Conservation (phyloP, 1,139 yeast species). For the Saccharomyces hybrid region DNA sequence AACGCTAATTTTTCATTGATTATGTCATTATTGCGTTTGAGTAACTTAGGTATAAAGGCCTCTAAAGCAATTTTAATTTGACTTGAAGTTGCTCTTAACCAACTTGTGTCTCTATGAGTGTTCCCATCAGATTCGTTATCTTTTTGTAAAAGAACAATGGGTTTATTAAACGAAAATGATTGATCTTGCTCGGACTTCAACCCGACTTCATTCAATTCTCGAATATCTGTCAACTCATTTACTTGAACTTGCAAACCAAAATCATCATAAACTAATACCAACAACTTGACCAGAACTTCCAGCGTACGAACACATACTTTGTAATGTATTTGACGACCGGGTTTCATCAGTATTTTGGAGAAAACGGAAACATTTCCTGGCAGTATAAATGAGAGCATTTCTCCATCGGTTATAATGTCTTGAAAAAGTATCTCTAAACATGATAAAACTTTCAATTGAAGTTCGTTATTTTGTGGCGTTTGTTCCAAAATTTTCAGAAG, state of each 20-base stretch:
- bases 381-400: slow-evolving; percentile 42
- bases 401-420: slow-evolving; percentile 39
- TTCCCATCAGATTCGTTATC: neutral
- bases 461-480: slow-evolving; percentile 20
- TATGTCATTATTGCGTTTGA: slow-evolving; percentile 20
- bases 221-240: slow-evolving; percentile 5
- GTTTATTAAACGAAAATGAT: neutral
- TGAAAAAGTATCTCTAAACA: slow-evolving; percentile 34
- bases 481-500: slow-evolving; percentile 34
- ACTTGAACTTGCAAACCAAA: slow-evolving; percentile 27
- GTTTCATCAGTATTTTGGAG: slow-evolving; percentile 37
- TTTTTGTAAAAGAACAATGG: slow-evolving; percentile 4
- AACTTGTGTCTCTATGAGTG: slow-evolving; percentile 43
- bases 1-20: slow-evolving; percentile 17
- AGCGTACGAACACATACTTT: slow-evolving; percentile 34
- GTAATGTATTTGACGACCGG: slow-evolving; percentile 35
- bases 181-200: neutral
- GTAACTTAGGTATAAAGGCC: slow-evolving; percentile 35
- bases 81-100: slow-evolving; percentile 58
- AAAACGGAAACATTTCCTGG: slow-evolving; percentile 51
- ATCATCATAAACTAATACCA: slow-evolving; percentile 39
- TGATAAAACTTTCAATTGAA: slow-evolving; percentile 34
- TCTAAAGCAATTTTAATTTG: slow-evolving; percentile 41
- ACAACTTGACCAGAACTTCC: slow-evolving; percentile 30
- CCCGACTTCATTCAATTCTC: slow-evolving; percentile 1